Percentiles rank a stretch among this genome's conserved stretches.
Evolutionary conservation across 2,329 filamentous ascomycete genomes (phyloP).

Genomic region (Microcyclospora tardicrescens): DNA sequence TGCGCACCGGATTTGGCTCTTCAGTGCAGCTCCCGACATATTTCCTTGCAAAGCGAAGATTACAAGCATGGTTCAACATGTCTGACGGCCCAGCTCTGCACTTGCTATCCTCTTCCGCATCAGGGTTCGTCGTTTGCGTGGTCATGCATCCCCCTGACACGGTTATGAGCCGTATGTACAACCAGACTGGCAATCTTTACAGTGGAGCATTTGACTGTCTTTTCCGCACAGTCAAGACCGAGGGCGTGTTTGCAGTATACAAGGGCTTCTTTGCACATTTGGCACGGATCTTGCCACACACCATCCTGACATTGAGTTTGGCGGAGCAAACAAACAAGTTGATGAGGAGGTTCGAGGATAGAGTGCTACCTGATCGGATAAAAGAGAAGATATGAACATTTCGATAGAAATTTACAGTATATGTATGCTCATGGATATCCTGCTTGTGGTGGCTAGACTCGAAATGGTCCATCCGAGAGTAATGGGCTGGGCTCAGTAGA

Average conservation of each 20-base stretch:
- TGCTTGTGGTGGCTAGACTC: no score
- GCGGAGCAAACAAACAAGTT: conserved; percentile 96
- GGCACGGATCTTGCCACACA: conserved; percentile 87
- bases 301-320: conserved; percentile 65
- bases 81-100: conserved; percentile 83
- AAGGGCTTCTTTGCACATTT: conserved; percentile 95
- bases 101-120: conserved; percentile 73
- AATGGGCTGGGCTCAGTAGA: no score
- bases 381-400: conserved; percentile 14
- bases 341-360: conserved; percentile 63
- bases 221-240: conserved; percentile 77
- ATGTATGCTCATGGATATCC: no score
- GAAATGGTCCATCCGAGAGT: no score
- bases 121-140: conserved; percentile 91
- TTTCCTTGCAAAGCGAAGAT: conserved; percentile 84
- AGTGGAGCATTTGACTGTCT: conserved; percentile 84
- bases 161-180: conserved; percentile 97
- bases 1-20: conserved; percentile 88
- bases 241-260: conserved; percentile 86
- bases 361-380: conserved; percentile 24
- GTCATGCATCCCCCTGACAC: conserved; percentile 99
- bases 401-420: neutral
- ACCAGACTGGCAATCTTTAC: conserved; percentile 97
- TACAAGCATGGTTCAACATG: conserved; percentile 75
- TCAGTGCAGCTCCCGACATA: conserved; percentile 95